Percentiles rank a stretch among this genome's conserved stretches.
These are phyloP conservation scores for Hymenoscyphus linearis DNA, from an alignment of 2,329 filamentous ascomycete species.

Conservation along the genomic window DNA sequence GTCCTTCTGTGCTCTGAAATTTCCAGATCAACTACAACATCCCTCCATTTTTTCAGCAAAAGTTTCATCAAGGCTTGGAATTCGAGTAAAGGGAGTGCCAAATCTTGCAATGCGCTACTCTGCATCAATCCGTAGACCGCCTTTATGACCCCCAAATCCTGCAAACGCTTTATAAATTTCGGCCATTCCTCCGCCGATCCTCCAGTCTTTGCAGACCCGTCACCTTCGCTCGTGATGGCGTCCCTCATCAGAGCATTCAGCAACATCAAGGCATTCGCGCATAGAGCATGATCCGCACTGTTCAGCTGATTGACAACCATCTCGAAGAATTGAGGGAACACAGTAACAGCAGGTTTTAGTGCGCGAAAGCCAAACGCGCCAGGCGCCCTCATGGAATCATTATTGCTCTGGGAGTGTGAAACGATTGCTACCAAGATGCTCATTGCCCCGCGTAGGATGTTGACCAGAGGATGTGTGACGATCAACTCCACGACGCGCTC, in stretches of 20 bases:
- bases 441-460: slow-evolving; percentile 95
- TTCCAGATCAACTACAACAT: slow-evolving; percentile 78
- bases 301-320: slow-evolving; percentile 88
- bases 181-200: slow-evolving; percentile 72
- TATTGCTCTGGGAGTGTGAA: slow-evolving; percentile 65
- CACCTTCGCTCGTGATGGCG: slow-evolving; percentile 63
- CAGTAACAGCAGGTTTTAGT: slow-evolving; percentile 83
- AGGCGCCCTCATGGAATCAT: slow-evolving; percentile 42
- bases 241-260: slow-evolving; percentile 95
- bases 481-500: slow-evolving; percentile 84
- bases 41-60: slow-evolving; percentile 80
- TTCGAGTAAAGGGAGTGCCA: slow-evolving; percentile 84
- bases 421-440: slow-evolving; percentile 92
- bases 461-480: slow-evolving; percentile 91
- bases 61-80: slow-evolving; percentile 91
- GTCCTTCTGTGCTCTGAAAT: slow-evolving; percentile 82
- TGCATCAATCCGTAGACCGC: slow-evolving; percentile 93
- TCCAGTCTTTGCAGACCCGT: slow-evolving; percentile 31
- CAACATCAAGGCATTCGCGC: slow-evolving; percentile 89
- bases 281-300: slow-evolving; percentile 90
- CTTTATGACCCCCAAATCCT: slow-evolving; percentile 89
- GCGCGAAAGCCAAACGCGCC: slow-evolving; percentile 82
- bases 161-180: slow-evolving; percentile 87
- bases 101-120: slow-evolving; percentile 82
- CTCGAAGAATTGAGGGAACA: slow-evolving; percentile 90